Conservation (phyloP, 2,329 filamentous ascomycete genomes). For the Moelleriella libera region DNA sequence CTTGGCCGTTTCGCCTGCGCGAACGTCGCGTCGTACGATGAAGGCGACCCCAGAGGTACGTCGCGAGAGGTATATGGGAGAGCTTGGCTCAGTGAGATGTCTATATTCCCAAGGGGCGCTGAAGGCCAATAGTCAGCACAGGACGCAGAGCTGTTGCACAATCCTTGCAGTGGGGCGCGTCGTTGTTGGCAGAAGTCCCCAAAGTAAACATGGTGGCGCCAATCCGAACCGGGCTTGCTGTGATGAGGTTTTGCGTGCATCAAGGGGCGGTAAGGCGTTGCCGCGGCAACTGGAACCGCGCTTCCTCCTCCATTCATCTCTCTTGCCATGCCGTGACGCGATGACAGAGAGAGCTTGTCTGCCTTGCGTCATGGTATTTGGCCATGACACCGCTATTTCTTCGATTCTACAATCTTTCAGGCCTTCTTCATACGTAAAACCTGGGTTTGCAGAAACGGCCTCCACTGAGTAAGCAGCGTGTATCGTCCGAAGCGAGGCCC, state of each 20-base stretch:
- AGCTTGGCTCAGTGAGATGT: not conserved
- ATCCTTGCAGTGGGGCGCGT: conserved; percentile 2
- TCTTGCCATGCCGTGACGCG: too few species aligned
- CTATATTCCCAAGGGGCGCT: not conserved
- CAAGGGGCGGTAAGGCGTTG: not conserved
- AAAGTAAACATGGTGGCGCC: not conserved
- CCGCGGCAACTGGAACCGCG: too few species aligned
- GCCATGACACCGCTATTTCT: too few species aligned
- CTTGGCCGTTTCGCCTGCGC: not conserved
- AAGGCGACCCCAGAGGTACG: not conserved
- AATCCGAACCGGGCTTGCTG: not conserved
- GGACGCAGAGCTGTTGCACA: conserved; percentile 1
- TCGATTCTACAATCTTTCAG: too few species aligned
- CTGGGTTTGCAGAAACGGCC: too few species aligned
- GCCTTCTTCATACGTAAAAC: too few species aligned
- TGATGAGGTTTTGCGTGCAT: not conserved
- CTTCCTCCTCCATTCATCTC: too few species aligned
- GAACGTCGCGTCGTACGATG: not conserved
- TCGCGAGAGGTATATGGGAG: not conserved
- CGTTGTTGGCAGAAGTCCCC: not conserved
- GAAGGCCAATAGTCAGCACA: not conserved
- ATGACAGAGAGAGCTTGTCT: too few species aligned
- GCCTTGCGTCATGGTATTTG: too few species aligned
- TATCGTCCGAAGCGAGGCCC: too few species aligned
- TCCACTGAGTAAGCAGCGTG: too few species aligned